A percentile compares a stretch with the other conserved stretches of the same genome.
phyloP scores from a whole-genome alignment of 768 basidiomycete species.

The Trametes cubensis region DNA sequence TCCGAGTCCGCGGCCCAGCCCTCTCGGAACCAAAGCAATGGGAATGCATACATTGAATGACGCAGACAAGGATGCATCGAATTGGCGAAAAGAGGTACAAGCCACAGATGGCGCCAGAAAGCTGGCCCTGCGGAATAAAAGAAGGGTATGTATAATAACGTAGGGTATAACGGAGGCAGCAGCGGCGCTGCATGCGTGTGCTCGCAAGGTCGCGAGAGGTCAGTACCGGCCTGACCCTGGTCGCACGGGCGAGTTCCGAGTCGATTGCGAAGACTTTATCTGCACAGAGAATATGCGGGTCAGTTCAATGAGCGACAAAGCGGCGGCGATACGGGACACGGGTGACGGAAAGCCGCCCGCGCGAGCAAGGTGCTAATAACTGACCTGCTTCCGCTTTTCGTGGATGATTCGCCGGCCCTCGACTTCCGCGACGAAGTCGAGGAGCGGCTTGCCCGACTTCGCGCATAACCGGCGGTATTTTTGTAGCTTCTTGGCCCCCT shows the following conservation, averaged over 20 bases:
- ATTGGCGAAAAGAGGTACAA: background rate
- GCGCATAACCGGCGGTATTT: constrained; percentile 19
- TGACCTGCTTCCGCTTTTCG: constrained; percentile 12
- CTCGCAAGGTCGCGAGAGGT: background rate
- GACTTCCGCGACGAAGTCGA: constrained; percentile 23
- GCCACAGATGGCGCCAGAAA: background rate
- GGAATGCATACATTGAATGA: background rate
- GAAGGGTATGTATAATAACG: constrained; percentile 17
- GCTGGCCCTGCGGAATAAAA: background rate
- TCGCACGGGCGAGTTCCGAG: constrained; percentile 19
- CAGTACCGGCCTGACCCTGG: constrained; percentile 14
- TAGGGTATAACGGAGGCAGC: background rate
- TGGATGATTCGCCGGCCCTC: constrained; percentile 14
- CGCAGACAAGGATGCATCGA: background rate
- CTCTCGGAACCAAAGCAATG: background rate
- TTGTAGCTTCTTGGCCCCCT: constrained; percentile 8
- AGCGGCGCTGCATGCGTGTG: too few species aligned
- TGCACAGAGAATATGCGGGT: background rate
- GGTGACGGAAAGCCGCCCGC: background rate
- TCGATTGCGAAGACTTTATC: constrained; percentile 17
- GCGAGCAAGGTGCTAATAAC: background rate
- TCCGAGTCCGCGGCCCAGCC: background rate
- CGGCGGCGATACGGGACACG: too few species aligned
- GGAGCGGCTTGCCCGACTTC: constrained; percentile 14
- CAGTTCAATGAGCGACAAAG: background rate